Evolutionary conservation across 495 filamentous ascomycete genomes (phyloP), one percentile per base, ranked within the genome.

Genomic region (Aspergillus carlsbadensis): DNA sequence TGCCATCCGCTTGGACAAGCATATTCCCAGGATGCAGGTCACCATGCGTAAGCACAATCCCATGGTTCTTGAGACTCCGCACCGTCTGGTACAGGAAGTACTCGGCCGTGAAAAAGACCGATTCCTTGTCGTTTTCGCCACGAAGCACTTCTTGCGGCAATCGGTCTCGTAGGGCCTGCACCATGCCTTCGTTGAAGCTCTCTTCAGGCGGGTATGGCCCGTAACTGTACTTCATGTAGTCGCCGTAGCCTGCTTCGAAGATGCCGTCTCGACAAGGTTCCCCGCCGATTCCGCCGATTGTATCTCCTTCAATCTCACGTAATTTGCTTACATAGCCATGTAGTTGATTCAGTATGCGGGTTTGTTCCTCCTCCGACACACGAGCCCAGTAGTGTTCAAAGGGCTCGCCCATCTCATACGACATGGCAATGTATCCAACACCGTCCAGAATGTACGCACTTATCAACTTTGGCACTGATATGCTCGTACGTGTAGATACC

Each of bases 11-110:
- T n/a, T n/a, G n/a, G n/a, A n/a, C n/a, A n/a, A n/a, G n/a, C n/a
- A n/a, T n/a, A n/a, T n/a, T n/a, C n/a, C n/a, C n/a, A n/a, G n/a
- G n/a, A n/a, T n/a, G n/a, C n/a, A n/a, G n/a, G n/a, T n/a, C n/a
- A n/a, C n/a, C n/a, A n/a, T n/a, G n/a, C n/a, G 13, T 37, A 37
- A 13, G 35, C 35, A 64, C 57, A 24, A 75, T 68, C 14, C 40
- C 40, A 35, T 65, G 59, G 11, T 52, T 52, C 22, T 55, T 52
- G 18, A 64, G 44, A 17, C 13, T 34, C 15, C 54, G 2, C 2
- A 56, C 43, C 11, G 54, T 56, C 44, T 49, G 58, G 22, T 62
- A 58, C 26, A 62, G 42, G 26, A 45, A 45, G 43, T 62, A 54
- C 33, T 62, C 59, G 24, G 22, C 22, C 31, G 41, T 54, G 15